Base-by-base conservation (phyloP, 1,284 basidiomycete species). In the Entoloma clypeatum region DNA sequence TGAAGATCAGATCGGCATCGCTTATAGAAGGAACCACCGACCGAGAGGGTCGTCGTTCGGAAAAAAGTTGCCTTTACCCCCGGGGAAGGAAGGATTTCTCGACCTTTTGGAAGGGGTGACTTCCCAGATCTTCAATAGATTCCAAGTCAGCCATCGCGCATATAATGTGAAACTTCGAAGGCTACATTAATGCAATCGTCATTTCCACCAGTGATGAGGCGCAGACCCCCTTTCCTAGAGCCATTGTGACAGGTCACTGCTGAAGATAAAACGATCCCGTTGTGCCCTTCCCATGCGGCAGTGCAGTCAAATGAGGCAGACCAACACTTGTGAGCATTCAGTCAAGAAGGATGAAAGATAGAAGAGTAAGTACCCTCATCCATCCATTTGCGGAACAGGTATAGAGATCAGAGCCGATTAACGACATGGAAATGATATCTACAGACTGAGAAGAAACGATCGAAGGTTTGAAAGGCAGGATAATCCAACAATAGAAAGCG, bases 231-330 rank as follows among this genome's bases (percentile, higher is more conserved):
- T n/a, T 51, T 40, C 3, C 56, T 53, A 9, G 39, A 28, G 3
- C 43, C 44, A 22, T 53, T 61, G 17, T 65, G 62, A 22, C 60
- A 53, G 0, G 75, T 74, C 28, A 86, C 64, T 21, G 81, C 68
- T 4, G 85, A 86, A 3, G 89, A 89, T n/a, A 96, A 75, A 0
- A 86, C 77, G 33, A 90, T 89, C 3, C 84, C 87, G 17, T 77
- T 67, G 56, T 97, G 92, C 0, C 80, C 92, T 29, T 67, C 62
- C 83, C 91, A 94, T 0, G 81, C 79, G 0, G 84, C 83, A 0
- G 80, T 86, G 53, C 86, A 86, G 51, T 92, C 82, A 54, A 95
- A 96, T 0, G 80, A 77, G 4, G 81, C 72, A 33, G 88, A 89
- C 72, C 86, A 92, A 22, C 88, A 72, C 79, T 89, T 49, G 3